Evolutionary conservation across 2,329 filamentous ascomycete genomes (phyloP), one percentile per base, ranked within the genome.

Genomic region (Fusarium multiceps): DNA sequence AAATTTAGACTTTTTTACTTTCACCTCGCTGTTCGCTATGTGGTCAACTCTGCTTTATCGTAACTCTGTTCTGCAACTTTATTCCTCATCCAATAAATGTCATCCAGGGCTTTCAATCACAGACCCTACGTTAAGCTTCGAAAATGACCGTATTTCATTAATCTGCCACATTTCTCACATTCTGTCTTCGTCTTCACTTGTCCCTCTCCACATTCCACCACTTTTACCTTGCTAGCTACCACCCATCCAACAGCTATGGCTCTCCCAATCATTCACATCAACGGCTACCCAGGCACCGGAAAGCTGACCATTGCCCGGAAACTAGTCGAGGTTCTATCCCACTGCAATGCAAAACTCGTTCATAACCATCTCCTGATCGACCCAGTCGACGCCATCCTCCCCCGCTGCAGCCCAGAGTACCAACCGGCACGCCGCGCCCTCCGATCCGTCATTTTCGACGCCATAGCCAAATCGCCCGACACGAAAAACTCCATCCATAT

Each of bases 291-390:
- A 14, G 55, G 55, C 7, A 34, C 6, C 2, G 27, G 46, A 2
- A 58, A 58, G 8, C 46, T 53, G 3, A 58, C 47, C 6, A 43
- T 58, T 4, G 46, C 55, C 7, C 18, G 21, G 3, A 34, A 58
- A 4, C 55, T 58, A 6, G 27, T 53, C 13, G 23, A n/a, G 0
- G 13, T 53, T 4, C 37, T 58, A 2, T 23, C 18, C 4, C 25
- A 21, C 14, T 51, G 20, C 12, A 27, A 43, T 7, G 28, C 9
- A 7, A 58, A 25, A 4, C 47, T 53, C 8, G 6, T 53, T 8
- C 55, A 58, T 3, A 58, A 53, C 21, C 28, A 43, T 5, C 37
- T 58, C 9, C 55, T 43, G 3, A 58, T 43, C 10, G 55, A 53
- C 14, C 55, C 46, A 4, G 37, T 50, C 2, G 21, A 40, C 9